phyloP scores from a whole-genome alignment of 2,329 filamentous ascomycete genomes.

The Zalaria sp. region DNA sequence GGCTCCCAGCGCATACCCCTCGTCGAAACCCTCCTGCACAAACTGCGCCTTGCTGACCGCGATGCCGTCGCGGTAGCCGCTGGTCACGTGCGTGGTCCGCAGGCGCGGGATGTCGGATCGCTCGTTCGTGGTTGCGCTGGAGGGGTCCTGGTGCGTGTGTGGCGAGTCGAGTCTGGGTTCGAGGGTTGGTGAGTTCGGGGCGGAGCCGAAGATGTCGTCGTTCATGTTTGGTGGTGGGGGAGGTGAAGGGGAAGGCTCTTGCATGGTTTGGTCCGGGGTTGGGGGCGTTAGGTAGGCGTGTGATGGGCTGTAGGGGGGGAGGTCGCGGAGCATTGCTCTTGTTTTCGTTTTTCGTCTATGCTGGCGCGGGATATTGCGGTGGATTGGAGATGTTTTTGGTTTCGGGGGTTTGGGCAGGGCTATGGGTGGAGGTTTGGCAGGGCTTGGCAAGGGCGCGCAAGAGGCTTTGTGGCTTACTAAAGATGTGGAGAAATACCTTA shows the following conservation, averaged over 20 bases:
- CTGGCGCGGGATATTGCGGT: too few species aligned
- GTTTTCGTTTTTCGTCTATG: neutral
- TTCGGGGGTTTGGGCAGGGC: too few species aligned
- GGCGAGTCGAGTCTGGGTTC: neutral
- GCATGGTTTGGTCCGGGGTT: neutral
- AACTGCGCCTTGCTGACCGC: slow-evolving; percentile 58
- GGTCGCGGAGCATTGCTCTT: slow-evolving; percentile 14
- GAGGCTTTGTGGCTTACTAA: too few species aligned
- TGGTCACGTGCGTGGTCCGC: slow-evolving; percentile 62
- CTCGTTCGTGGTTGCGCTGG: slow-evolving; percentile 16
- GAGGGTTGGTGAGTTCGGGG: slow-evolving; percentile 21
- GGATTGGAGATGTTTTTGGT: too few species aligned
- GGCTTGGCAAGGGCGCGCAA: too few species aligned
- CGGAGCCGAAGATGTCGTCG: slow-evolving; percentile 34
- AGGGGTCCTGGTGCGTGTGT: neutral
- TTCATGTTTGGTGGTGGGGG: neutral
- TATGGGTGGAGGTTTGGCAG: too few species aligned
- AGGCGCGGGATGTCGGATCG: slow-evolving; percentile 62
- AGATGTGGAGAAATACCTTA: too few species aligned
- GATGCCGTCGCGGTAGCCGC: slow-evolving; percentile 84
- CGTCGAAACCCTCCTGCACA: slow-evolving; percentile 82
- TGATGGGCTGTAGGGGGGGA: slow-evolving; percentile 7
- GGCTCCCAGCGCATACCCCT: slow-evolving; percentile 74
- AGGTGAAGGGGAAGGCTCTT: neutral
- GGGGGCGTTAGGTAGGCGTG: neutral